phyloP scores from a whole-genome alignment of 176 grass and related monocot species.

The Oryza officinalis region DNA sequence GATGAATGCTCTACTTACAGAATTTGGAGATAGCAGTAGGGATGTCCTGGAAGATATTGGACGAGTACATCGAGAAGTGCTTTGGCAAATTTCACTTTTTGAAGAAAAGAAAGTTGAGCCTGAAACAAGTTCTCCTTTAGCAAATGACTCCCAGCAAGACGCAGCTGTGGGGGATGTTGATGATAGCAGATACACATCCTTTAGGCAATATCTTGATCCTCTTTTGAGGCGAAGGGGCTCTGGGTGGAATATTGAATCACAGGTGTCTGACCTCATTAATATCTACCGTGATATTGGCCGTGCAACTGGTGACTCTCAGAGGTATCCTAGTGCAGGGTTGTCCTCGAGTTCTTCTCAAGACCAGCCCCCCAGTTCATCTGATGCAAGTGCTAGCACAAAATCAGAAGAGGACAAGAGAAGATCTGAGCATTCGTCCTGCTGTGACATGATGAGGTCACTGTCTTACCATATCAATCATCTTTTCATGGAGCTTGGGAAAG shows the following conservation, averaged over 20 bases:
- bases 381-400: slow-evolving; percentile 44
- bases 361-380: slow-evolving; percentile 62
- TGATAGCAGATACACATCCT: slow-evolving; percentile 78
- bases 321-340: slow-evolving; percentile 53
- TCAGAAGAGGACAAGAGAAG: slow-evolving; percentile 79
- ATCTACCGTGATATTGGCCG: slow-evolving; percentile 93
- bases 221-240: slow-evolving; percentile 82
- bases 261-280: slow-evolving; percentile 90
- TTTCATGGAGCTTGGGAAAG: slow-evolving; percentile 92
- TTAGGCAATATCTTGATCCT: slow-evolving; percentile 96
- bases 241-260: slow-evolving; percentile 90
- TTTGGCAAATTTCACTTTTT: slow-evolving; percentile 74
- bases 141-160: slow-evolving; percentile 57
- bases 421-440: slow-evolving; percentile 67
- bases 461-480: slow-evolving; percentile 94
- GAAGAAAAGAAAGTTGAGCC: slow-evolving; percentile 69
- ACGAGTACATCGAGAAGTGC: slow-evolving; percentile 71
- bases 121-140: slow-evolving; percentile 48
- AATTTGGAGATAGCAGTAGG: slow-evolving; percentile 85
- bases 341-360: slow-evolving; percentile 64
- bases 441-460: slow-evolving; percentile 92
- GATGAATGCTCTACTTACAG: slow-evolving; percentile 87
- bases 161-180: slow-evolving; percentile 52
- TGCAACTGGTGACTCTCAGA: slow-evolving; percentile 58
- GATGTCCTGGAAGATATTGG: slow-evolving; percentile 95